These are phyloP conservation scores for Cercospora nicotianae DNA, from an alignment of 2,329 filamentous ascomycete species.

Conservation along the genomic window DNA sequence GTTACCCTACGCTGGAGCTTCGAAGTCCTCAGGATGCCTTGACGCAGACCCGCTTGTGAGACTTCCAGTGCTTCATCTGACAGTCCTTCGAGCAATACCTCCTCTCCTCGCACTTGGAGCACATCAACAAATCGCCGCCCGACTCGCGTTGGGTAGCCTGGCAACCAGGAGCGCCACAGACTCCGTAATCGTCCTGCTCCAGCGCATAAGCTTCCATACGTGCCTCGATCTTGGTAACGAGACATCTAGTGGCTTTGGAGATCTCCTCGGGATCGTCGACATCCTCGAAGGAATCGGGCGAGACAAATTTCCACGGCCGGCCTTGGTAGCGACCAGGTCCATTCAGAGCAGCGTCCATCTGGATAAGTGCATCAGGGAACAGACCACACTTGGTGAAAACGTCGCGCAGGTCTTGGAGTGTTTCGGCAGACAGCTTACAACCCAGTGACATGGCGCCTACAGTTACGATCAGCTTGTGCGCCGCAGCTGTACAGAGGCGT, in stretches of 20 bases:
- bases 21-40: neutral
- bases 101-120: conserved; percentile 26
- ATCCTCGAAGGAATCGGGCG: neutral
- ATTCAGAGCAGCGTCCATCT: conserved; percentile 8
- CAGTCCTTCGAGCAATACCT: conserved; percentile 43
- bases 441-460: conserved; percentile 2
- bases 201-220: neutral
- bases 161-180: neutral
- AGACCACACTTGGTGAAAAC: conserved; percentile 8
- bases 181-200: neutral
- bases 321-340: conserved; percentile 10
- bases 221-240: conserved; percentile 3
- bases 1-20: neutral
- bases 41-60: neutral
- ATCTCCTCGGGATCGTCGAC: neutral
- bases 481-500: no score
- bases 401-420: neutral
- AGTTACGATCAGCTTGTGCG: no score
- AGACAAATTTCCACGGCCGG: conserved; percentile 6
- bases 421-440: conserved; percentile 6
- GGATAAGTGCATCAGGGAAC: conserved; percentile 1
- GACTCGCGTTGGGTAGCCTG: neutral
- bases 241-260: neutral
- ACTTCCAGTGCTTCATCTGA: neutral
- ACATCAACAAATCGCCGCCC: neutral